phyloP scores from a whole-genome alignment of 2,329 filamentous ascomycete genomes.

The Chrysosporium queenslandicum region DNA sequence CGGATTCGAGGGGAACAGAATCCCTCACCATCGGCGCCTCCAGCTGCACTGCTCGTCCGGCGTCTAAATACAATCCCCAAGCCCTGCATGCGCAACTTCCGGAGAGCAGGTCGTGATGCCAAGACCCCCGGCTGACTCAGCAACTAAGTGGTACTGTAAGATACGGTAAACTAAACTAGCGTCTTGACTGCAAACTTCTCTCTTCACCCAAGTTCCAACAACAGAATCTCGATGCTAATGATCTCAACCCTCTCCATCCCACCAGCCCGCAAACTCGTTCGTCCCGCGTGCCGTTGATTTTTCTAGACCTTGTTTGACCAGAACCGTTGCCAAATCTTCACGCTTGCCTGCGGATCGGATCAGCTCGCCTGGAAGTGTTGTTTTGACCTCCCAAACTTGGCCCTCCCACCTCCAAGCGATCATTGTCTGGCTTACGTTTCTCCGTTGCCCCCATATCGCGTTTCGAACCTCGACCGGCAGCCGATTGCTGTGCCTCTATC shows the following conservation, averaged over 20 bases:
- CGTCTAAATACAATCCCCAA: too few species aligned
- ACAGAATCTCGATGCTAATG: constrained; percentile 7
- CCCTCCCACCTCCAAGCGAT: constrained; percentile 5
- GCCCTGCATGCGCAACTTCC: too few species aligned
- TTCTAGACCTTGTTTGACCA: background rate
- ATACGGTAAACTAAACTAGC: background rate
- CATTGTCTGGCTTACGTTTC: constrained; percentile 2
- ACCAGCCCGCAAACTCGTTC: background rate
- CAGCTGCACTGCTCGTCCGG: too few species aligned
- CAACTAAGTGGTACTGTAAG: background rate
- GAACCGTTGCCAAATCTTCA: background rate
- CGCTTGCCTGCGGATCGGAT: background rate
- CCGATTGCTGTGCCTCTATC: background rate
- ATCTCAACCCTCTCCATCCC: constrained; percentile 1
- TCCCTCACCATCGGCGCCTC: too few species aligned
- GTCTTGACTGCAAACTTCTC: constrained; percentile 7
- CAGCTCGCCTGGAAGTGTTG: background rate
- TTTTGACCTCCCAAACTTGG: constrained; percentile 8
- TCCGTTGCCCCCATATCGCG: constrained; percentile 2
- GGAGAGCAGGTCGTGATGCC: too few species aligned
- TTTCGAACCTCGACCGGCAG: constrained; percentile 4
- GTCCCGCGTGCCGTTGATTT: background rate
- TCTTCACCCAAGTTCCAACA: constrained; percentile 8
- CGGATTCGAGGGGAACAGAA: too few species aligned
- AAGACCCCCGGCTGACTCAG: background rate